Evolutionary conservation across 2,329 filamentous ascomycete genomes (phyloP).

Genomic region (Pyrenochaeta sp.): DNA sequence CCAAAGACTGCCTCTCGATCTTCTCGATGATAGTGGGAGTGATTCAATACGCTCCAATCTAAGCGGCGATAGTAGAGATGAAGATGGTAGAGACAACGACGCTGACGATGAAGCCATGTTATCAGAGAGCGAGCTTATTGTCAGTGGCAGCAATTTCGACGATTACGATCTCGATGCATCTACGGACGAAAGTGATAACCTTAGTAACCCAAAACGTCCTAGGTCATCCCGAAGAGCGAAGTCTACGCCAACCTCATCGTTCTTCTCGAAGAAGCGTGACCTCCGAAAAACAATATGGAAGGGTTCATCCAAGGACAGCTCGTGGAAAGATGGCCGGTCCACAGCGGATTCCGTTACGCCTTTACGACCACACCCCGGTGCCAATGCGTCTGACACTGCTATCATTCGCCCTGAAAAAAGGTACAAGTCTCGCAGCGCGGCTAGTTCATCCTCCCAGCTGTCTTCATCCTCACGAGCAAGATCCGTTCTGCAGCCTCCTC

Average conservation of each 20-base stretch:
- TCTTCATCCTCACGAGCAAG: constrained; percentile 34
- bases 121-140: constrained; percentile 40
- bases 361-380: constrained; percentile 32
- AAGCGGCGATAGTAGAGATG: constrained; percentile 18
- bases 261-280: constrained; percentile 36
- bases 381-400: constrained; percentile 39
- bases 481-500: constrained; percentile 53
- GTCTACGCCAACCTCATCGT: constrained; percentile 34
- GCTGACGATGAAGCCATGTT: constrained; percentile 40
- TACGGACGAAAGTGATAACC: constrained; percentile 33
- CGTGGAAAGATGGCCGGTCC: constrained; percentile 16
- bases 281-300: constrained; percentile 41
- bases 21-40: constrained; percentile 54
- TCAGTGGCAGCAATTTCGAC: constrained; percentile 43
- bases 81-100: constrained; percentile 14
- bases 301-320: constrained; percentile 17
- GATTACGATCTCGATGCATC: constrained; percentile 48
- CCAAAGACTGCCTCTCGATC: constrained; percentile 71
- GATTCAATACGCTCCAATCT: constrained; percentile 33
- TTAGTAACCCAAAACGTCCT: constrained; percentile 13
- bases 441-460: constrained; percentile 26
- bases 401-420: constrained; percentile 14
- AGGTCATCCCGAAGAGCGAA: constrained; percentile 27
- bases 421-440: constrained; percentile 19
- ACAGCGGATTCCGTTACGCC: constrained; percentile 33